These are phyloP conservation scores for Plasmodium coatneyi DNA, from an alignment of 169 alveolate genomes.

Conservation along the genomic window DNA sequence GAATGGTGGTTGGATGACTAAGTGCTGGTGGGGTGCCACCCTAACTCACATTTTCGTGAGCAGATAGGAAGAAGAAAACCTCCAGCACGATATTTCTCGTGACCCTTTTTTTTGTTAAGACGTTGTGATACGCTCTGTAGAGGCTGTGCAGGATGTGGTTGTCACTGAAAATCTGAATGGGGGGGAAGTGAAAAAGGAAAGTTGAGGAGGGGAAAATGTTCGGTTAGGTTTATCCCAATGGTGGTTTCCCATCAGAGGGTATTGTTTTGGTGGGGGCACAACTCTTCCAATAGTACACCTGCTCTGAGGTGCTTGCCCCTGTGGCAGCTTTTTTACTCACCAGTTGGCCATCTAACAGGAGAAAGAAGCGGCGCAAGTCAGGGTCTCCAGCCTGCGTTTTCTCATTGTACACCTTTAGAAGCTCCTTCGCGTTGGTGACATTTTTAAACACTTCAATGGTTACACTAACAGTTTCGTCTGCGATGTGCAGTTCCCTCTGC, in stretches of 20 bases:
- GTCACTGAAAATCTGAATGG: slow-evolving; percentile 39
- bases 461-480: slow-evolving; percentile 27
- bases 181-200: background rate
- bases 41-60: slow-evolving; percentile 51
- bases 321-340: background rate
- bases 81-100: slow-evolving; percentile 51
- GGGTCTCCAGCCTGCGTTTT: background rate
- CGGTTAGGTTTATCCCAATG: background rate
- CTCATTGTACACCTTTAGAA: slow-evolving; percentile 14
- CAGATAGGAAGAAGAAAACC: slow-evolving; percentile 34
- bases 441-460: slow-evolving; percentile 57
- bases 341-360: slow-evolving; percentile 41
- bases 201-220: background rate
- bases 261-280: background rate
- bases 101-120: slow-evolving; percentile 25
- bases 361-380: slow-evolving; percentile 9
- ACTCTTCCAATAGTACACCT: background rate
- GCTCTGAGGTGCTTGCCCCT: background rate
- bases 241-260: background rate
- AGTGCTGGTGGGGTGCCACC: background rate
- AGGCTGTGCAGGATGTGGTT: slow-evolving; percentile 56
- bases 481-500: slow-evolving; percentile 12
- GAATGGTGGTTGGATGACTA: background rate
- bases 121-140: slow-evolving; percentile 43
- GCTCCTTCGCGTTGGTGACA: slow-evolving; percentile 38